phyloP scores from a whole-genome alignment of 75 land plant species.

The Cryptomeria japonica region DNA sequence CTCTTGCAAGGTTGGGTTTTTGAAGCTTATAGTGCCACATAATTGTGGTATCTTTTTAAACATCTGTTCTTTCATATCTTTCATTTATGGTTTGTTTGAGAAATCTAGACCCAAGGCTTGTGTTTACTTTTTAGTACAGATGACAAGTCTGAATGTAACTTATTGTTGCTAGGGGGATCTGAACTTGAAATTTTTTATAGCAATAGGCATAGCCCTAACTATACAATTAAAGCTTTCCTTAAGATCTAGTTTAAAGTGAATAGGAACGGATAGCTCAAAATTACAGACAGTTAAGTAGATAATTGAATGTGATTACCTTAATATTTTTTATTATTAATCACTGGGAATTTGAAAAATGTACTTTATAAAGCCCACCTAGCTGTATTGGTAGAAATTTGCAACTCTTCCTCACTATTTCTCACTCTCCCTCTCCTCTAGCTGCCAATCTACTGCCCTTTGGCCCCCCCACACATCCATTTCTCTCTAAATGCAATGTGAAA shows the following conservation, averaged over 20 bases:
- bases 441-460: background rate
- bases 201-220: background rate
- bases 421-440: background rate
- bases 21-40: background rate
- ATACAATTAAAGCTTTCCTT: background rate
- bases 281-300: background rate
- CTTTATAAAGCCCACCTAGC: background rate
- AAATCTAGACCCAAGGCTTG: background rate
- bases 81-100: background rate
- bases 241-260: background rate
- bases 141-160: background rate
- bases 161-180: background rate
- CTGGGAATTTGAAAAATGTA: background rate
- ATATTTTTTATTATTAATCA: background rate
- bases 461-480: no score
- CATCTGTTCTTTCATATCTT: background rate
- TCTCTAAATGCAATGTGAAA: no score
- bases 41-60: background rate
- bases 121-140: background rate
- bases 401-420: background rate
- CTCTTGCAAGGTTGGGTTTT: background rate
- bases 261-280: background rate
- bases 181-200: background rate
- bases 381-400: background rate
- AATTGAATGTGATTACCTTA: background rate